Percentiles rank a stretch among this genome's conserved stretches.
These are phyloP conservation scores for Neopestalotiopsis clavispora DNA, from an alignment of 2,329 filamentous ascomycete genomes.

Conservation along the genomic window DNA sequence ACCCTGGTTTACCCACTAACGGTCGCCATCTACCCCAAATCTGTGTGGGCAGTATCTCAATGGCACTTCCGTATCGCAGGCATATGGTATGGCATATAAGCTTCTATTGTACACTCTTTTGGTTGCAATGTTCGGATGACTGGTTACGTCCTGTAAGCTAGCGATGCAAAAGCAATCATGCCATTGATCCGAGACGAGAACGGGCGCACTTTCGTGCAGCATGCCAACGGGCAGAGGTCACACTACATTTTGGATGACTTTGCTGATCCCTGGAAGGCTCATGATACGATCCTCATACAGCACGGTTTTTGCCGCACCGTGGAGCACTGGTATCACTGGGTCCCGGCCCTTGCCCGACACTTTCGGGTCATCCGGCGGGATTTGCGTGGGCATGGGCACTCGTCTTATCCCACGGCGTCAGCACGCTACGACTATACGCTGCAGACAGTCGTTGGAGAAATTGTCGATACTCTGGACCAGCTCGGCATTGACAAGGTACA, in stretches of 20 bases:
- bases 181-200: not conserved
- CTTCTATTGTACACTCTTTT: not conserved
- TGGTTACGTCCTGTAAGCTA: not conserved
- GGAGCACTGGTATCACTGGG: conserved; percentile 9
- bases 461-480: conserved; percentile 6
- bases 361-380: conserved; percentile 8
- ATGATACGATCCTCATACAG: not conserved
- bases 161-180: not conserved
- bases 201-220: not conserved
- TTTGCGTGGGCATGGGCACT: conserved; percentile 1
- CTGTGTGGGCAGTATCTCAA: not conserved
- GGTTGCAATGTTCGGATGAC: not conserved
- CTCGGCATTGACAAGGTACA: conserved; percentile 2
- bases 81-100: not conserved
- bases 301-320: conserved; percentile 7
- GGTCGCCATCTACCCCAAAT: not conserved
- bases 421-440: not conserved
- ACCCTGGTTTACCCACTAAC: not conserved
- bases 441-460: not conserved
- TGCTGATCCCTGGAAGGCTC: conserved; percentile 6
- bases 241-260: conserved; percentile 1
- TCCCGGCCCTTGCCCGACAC: not conserved
- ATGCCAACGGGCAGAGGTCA: conserved; percentile 5
- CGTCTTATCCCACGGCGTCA: not conserved
- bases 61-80: not conserved